These are phyloP conservation scores for Sugiyamaella sp. DNA, from an alignment of 1,139 yeast species.

Conservation along the genomic window DNA sequence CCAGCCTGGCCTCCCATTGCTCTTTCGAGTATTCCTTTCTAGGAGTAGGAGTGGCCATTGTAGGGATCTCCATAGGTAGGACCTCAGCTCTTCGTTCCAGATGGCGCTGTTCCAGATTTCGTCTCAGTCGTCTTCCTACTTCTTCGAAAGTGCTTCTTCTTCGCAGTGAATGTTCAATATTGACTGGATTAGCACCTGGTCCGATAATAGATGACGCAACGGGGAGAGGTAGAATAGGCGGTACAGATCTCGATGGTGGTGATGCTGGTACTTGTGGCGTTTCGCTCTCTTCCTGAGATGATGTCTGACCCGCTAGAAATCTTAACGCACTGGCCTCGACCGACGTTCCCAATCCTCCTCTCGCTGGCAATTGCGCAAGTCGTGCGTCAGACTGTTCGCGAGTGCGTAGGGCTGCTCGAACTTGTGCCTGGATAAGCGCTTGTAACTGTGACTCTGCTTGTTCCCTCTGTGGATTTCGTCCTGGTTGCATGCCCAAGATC, in stretches of 20 bases:
- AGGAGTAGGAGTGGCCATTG: constrained; percentile 8
- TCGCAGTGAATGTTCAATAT: neutral
- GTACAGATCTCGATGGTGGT: neutral
- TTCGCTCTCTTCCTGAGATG: neutral
- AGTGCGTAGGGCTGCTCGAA: neutral
- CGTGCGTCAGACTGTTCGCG: neutral
- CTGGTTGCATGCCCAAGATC: neutral
- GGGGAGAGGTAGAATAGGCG: constrained; percentile 1
- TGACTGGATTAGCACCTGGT: neutral
- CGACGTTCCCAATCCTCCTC: neutral
- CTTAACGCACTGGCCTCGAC: neutral
- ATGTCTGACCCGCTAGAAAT: neutral
- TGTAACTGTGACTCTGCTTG: neutral
- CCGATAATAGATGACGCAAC: constrained; percentile 11
- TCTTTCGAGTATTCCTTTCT: constrained; percentile 29
- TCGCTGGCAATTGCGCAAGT: neutral
- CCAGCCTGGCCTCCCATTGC: constrained; percentile 36
- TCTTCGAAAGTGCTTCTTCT: no score
- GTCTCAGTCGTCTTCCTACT: no score
- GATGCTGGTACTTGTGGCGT: neutral
- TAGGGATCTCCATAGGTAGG: constrained; percentile 16
- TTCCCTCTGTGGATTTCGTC: neutral
- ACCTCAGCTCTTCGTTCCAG: no score
- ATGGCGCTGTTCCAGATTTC: neutral
- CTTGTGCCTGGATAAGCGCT: neutral